phyloP scores from a whole-genome alignment of 2,329 filamentous ascomycete species.

The Fusarium metavorans region DNA sequence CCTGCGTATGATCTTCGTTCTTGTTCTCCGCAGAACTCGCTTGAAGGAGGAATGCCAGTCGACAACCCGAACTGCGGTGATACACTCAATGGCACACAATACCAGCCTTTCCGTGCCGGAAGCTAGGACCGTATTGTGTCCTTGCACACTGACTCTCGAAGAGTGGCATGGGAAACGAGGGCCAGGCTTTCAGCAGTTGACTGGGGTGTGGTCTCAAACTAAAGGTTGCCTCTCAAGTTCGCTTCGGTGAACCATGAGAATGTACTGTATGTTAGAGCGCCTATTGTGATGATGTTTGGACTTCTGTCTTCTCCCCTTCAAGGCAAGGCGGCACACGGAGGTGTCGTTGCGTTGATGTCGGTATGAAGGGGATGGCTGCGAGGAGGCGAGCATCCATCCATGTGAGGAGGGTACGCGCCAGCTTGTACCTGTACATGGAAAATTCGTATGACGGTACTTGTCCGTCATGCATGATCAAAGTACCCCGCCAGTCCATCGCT shows the following conservation, averaged over 20 bases:
- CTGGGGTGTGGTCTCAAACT: slow-evolving; percentile 18
- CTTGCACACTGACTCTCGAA: slow-evolving; percentile 32
- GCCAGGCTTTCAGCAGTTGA: slow-evolving; percentile 4
- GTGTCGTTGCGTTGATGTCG: background rate
- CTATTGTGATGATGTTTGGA: slow-evolving; percentile 18
- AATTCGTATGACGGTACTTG: slow-evolving; percentile 52
- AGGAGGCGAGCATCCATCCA: slow-evolving; percentile 23
- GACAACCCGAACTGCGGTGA: slow-evolving; percentile 25
- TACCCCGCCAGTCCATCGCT: slow-evolving; percentile 44
- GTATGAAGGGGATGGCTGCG: slow-evolving; percentile 21
- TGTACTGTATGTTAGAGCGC: slow-evolving; percentile 1
- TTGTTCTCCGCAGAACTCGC: slow-evolving; percentile 11
- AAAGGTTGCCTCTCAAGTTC: slow-evolving; percentile 13
- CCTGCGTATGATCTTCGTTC: slow-evolving; percentile 23
- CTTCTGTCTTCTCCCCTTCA: slow-evolving; percentile 12
- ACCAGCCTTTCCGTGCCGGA: slow-evolving; percentile 23
- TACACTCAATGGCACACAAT: slow-evolving; percentile 31
- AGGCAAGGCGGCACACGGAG: slow-evolving; percentile 17
- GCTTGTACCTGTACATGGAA: slow-evolving; percentile 49
- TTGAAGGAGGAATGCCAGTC: slow-evolving; percentile 20
- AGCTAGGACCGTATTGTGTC: slow-evolving; percentile 34
- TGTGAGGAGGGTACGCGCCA: slow-evolving; percentile 41
- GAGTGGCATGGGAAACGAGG: slow-evolving; percentile 19
- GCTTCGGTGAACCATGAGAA: slow-evolving; percentile 2
- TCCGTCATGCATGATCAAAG: slow-evolving; percentile 50